phyloP scores from a whole-genome alignment of 495 filamentous ascomycete species.

The Penicillium psychrofluorescens region DNA sequence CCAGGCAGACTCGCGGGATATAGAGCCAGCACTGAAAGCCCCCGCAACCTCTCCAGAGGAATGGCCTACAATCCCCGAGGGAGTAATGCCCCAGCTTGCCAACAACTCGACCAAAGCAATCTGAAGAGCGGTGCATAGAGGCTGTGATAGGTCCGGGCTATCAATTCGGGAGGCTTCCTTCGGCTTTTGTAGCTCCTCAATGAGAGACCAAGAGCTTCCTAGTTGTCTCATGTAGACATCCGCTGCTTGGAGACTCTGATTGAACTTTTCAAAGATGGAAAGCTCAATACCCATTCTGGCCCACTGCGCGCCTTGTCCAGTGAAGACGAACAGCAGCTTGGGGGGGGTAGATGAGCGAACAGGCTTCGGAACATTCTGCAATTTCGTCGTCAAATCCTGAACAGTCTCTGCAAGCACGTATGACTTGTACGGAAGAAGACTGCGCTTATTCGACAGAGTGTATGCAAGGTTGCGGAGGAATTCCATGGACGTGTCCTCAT shows the following conservation, averaged over 20 bases:
- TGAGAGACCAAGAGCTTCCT: constrained; percentile 6
- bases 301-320: constrained; percentile 41
- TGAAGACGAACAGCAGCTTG: constrained; percentile 22
- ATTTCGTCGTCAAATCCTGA: neutral
- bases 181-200: constrained; percentile 8
- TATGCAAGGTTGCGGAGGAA: too few species aligned
- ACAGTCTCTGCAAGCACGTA: too few species aligned
- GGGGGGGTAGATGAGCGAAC: neutral
- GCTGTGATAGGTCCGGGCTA: constrained; percentile 8
- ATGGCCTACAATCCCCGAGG: constrained; percentile 45
- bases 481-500: too few species aligned
- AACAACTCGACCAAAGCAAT: constrained; percentile 28
- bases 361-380: neutral
- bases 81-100: constrained; percentile 15
- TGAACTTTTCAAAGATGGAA: constrained; percentile 22
- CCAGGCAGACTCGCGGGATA: constrained; percentile 30
- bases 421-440: too few species aligned
- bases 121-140: constrained; percentile 22
- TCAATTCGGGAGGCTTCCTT: constrained; percentile 7
- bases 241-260: constrained; percentile 10
- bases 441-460: too few species aligned
- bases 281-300: constrained; percentile 27
- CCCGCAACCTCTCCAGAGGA: constrained; percentile 53
- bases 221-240: constrained; percentile 15
- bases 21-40: constrained; percentile 22